Evolutionary conservation across 2,329 filamentous ascomycete genomes (phyloP).

Genomic region (Niveomyces coronatus): DNA sequence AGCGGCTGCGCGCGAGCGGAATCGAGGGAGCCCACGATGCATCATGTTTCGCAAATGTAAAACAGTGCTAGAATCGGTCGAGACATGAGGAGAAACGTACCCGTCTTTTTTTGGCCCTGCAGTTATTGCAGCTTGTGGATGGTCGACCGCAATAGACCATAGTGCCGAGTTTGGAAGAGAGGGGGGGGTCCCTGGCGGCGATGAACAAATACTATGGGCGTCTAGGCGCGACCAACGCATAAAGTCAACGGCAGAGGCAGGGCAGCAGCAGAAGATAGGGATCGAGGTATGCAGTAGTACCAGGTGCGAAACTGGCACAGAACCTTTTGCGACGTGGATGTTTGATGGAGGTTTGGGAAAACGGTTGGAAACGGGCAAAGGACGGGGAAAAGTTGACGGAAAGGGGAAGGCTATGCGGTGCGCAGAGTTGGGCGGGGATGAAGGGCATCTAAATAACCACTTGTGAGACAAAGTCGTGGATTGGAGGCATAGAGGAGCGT

Average conservation of each 20-base stretch:
- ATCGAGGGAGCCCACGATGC: too few species aligned
- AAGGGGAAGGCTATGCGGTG: constrained; percentile 9
- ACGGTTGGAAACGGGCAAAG: neutral
- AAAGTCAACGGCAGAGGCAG: neutral
- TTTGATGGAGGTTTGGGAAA: neutral
- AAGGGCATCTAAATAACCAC: constrained; percentile 7
- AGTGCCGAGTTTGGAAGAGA: neutral
- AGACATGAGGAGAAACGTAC: too few species aligned
- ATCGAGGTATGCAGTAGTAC: too few species aligned
- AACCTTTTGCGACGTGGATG: too few species aligned
- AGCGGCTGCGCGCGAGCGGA: too few species aligned
- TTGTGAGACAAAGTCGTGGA: too few species aligned
- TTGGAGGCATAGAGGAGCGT: neutral
- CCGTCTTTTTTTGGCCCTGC: constrained; percentile 10
- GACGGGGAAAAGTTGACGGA: constrained; percentile 9
- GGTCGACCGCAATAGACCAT: constrained; percentile 11
- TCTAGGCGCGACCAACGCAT: too few species aligned
- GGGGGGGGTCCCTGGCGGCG: too few species aligned
- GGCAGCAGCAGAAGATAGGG: neutral
- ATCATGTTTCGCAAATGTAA: too few species aligned
- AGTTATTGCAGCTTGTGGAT: constrained; percentile 10
- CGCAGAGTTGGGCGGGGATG: constrained; percentile 4
- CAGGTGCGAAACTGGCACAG: too few species aligned
- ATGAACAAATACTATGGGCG: too few species aligned
- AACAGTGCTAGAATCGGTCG: too few species aligned